Percentiles rank a stretch among this genome's conserved stretches.
Conservation (phyloP, 192 early-diverging fungal species). For the Glomus cerebriforme region DNA sequence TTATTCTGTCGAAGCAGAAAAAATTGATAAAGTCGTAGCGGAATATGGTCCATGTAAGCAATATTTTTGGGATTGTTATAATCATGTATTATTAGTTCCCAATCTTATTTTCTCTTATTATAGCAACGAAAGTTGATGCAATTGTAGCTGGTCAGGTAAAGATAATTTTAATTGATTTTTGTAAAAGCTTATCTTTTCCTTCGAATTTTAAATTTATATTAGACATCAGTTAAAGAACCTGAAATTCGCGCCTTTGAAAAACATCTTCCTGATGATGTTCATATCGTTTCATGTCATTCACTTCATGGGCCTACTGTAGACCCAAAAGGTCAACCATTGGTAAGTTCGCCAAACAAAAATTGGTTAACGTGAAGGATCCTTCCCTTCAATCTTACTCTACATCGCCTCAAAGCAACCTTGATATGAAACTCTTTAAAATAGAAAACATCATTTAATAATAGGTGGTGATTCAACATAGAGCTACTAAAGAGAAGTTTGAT, state of each 20-base stretch:
- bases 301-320: constrained; percentile 93
- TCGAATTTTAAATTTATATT: background rate
- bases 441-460: background rate
- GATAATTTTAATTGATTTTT: background rate
- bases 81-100: background rate
- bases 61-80: background rate
- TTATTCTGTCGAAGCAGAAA: constrained; percentile 93
- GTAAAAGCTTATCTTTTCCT: background rate
- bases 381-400: no score
- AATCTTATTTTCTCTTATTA: background rate
- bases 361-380: no score
- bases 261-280: constrained; percentile 85
- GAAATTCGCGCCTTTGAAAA: constrained; percentile 90
- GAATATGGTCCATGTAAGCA: constrained; percentile 79
- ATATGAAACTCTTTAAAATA: no score
- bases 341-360: constrained; percentile 22
- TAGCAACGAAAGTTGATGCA: constrained; percentile 83
- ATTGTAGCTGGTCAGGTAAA: constrained; percentile 83
- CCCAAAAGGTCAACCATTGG: constrained; percentile 80
- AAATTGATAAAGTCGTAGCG: constrained; percentile 77
- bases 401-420: no score
- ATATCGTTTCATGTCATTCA: constrained; percentile 93
- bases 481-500: constrained; percentile 58
- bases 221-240: constrained; percentile 94
- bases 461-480: constrained; percentile 81